A percentile compares a stretch with the other conserved stretches of the same genome.
These are phyloP conservation scores for Tolypocladium paradoxum DNA, from an alignment of 2,329 filamentous ascomycete species.

Conservation along the genomic window DNA sequence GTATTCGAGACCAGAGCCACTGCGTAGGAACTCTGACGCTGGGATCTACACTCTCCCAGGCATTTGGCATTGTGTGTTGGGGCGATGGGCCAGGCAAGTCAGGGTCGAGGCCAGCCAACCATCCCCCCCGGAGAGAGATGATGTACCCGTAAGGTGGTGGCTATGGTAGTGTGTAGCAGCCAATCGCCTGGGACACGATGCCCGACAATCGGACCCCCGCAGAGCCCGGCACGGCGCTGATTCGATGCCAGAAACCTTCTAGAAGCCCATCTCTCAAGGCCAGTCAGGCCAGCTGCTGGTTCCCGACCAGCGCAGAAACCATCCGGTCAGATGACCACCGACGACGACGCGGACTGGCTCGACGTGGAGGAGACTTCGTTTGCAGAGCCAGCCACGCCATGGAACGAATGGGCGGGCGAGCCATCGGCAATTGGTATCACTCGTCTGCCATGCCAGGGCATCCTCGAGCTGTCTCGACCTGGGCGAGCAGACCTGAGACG, in stretches of 20 bases:
- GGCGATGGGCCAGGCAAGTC: not conserved
- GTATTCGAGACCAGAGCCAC: not conserved
- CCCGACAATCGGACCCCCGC: not conserved
- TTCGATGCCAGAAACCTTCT: not conserved
- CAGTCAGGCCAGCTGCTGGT: not conserved
- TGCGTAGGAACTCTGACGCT: not conserved
- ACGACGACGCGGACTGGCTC: conserved; percentile 1
- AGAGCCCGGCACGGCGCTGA: not conserved
- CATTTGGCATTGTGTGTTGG: not conserved
- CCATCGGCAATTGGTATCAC: not conserved
- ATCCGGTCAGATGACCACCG: conserved; percentile 1
- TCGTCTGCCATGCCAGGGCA: not conserved
- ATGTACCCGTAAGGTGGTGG: too few species aligned
- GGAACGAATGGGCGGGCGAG: not conserved
- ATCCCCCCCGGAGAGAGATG: too few species aligned
- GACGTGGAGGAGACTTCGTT: not conserved
- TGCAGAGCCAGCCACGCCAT: not conserved
- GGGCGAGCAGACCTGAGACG: not conserved
- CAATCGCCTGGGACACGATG: too few species aligned
- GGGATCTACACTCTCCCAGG: not conserved
- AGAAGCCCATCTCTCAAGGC: not conserved
- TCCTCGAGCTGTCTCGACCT: not conserved
- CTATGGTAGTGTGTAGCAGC: not conserved
- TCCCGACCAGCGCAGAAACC: not conserved
- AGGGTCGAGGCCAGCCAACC: not conserved